These are phyloP conservation scores for Pseudogymnoascus sp. DNA, from an alignment of 2,329 filamentous ascomycete genomes.

Conservation along the genomic window DNA sequence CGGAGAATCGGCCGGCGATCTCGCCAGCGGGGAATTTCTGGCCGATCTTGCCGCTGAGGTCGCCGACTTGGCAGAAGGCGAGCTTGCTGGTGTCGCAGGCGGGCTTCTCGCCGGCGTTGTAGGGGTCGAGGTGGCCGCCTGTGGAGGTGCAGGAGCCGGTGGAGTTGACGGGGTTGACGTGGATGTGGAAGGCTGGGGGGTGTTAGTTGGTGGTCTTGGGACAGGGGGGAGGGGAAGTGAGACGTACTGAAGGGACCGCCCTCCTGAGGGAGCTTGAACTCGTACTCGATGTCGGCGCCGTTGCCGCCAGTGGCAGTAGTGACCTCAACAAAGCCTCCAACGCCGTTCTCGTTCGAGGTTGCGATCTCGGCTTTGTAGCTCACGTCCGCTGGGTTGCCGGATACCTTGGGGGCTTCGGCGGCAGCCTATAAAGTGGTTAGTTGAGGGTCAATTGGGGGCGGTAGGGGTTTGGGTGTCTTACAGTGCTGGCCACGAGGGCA, in stretches of 20 bases:
- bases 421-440: neutral
- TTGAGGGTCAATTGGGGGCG: neutral
- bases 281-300: conserved; percentile 49
- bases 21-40: neutral
- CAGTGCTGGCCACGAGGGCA: neutral
- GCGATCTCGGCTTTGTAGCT: neutral
- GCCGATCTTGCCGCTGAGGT: conserved; percentile 69
- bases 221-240: neutral
- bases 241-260: conserved; percentile 44
- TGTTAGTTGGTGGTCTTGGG: neutral
- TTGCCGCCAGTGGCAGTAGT: conserved; percentile 39
- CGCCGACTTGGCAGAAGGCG: conserved; percentile 66
- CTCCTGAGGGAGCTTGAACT: conserved; percentile 46
- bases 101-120: conserved; percentile 41
- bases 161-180: conserved; percentile 54
- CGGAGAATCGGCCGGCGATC: conserved; percentile 27
- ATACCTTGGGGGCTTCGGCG: neutral
- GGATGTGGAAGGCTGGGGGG: conserved; percentile 65
- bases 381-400: neutral
- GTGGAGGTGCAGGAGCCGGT: conserved; percentile 67
- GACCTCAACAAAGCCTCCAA: conserved; percentile 47
- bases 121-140: conserved; percentile 65
- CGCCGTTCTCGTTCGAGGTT: conserved; percentile 19
- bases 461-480: neutral
- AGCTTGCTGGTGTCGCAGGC: conserved; percentile 52